Conservation (phyloP, 176 grass and related monocot species). For the Calamus simplicifolius region DNA sequence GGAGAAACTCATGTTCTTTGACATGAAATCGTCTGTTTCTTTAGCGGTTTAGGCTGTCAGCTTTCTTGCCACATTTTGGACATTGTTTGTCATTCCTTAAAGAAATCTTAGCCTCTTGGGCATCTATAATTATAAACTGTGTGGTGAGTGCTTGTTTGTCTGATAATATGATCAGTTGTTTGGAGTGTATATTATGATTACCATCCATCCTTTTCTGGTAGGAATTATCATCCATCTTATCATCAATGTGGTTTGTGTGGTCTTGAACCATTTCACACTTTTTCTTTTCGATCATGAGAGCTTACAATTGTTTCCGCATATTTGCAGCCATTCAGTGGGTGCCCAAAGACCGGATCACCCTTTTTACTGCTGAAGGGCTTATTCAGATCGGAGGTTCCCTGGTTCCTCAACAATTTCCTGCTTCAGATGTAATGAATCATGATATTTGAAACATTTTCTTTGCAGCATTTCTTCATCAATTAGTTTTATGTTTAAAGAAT, state of each 20-base stretch:
- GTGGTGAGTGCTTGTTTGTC: neutral
- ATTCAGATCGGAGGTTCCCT: conserved; percentile 82
- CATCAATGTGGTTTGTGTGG: neutral
- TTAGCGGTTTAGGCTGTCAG: too few relatives aligned
- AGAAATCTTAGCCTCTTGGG: too few relatives aligned
- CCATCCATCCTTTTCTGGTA: neutral
- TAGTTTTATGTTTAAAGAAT: too few relatives aligned
- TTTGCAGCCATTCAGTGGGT: conserved; percentile 77
- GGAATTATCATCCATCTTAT: neutral
- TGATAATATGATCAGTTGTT: neutral
- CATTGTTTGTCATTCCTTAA: too few relatives aligned
- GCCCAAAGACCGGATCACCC: conserved; percentile 62
- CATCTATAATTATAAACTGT: neutral
- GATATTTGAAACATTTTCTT: too few relatives aligned
- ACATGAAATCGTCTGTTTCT: too few relatives aligned
- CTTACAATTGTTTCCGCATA: conserved; percentile 15
- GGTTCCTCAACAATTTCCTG: conserved; percentile 45
- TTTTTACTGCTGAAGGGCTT: conserved; percentile 89
- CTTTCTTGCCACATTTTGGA: too few relatives aligned
- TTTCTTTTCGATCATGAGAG: neutral
- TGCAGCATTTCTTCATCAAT: too few relatives aligned
- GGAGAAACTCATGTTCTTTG: too few relatives aligned
- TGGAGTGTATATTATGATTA: neutral
- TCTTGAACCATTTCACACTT: neutral
- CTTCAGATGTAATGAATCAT: conserved; percentile 37